Evolutionary conservation across 192 early-diverging fungal genomes (phyloP), one percentile per base, ranked within the genome.

Genomic region (Umbelopsis sp.): DNA sequence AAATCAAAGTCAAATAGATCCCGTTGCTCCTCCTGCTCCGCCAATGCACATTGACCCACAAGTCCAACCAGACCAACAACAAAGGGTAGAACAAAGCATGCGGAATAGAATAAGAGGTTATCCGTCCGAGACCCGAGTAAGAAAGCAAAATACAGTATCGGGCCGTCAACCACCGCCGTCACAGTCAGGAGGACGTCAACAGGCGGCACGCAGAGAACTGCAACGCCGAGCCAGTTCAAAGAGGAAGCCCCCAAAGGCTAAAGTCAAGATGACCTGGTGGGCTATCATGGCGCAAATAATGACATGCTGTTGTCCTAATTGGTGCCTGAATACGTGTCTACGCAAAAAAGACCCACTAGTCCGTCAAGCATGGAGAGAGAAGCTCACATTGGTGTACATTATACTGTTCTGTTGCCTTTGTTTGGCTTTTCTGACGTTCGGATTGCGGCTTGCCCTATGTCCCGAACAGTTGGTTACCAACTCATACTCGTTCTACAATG

Each of bases 281-380:
- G 65, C 41, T 2, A 66, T 66, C 1, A 27, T 23, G 4, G 65
- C 65, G 2, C 41, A 47, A 46, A 46, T 66, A 3, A 35, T 66
- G 65, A 66, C 65, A 66, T 66, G 65, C 10, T 66, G 65, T 25
- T 66, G 41, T 66, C 65, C 65, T 6, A 46, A 46, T 11, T 66
- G 41, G 41, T 46, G 41, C 16, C 45, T 66, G 6, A 66, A 66
- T 5, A 7, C 41, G 22, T 66, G 65, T 46, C 21, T 46, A 20
- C 9, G 65, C 1, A 66, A 66, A 33, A 66, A 47, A 45, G 46
- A 66, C 8, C 41, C 41, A 21, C 10, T 47, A 21, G 85, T 96
- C 45, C 92, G 88, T 49, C 92, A 93, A 90, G 94, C 94, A 18
- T 96, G 92, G 93, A 82, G 94, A 49, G 95, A 97, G 76, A 95